Base-by-base conservation (phyloP, 352 stramenopile genomes). In the Peronospora farinosa region DNA sequence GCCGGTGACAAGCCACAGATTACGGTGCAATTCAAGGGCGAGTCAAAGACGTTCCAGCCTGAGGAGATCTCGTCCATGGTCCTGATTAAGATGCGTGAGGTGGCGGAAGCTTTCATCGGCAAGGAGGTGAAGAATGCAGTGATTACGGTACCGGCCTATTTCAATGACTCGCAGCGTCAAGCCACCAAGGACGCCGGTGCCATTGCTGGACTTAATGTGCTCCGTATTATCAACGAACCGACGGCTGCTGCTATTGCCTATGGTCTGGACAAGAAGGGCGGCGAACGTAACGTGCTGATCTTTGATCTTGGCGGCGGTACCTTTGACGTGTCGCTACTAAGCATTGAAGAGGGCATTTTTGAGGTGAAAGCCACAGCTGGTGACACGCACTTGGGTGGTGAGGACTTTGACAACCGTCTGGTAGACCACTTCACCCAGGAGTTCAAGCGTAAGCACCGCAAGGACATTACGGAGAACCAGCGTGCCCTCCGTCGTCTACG, bases 71-170 rank as follows among this genome's bases (percentile, higher is more conserved):
- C 69, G 28, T 70, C 78, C 15, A 84, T 86, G 70, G 70, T 92
- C 48, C 65, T 92, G 5, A 75, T 63, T 47, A 86, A 92, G 54
- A 81, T 90, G 73, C 66, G 67, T 16, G 66, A 84, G 52, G 56
- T 78, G 30, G 73, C 80, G 0, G 73, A 90, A 38, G 64, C 56
- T 7, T 92, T 69, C 60, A 66, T 88, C n/a, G 77, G 78, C 46
- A 68, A 82, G 52, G 36, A 68, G 10, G 64, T 84, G 1, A 72
- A 66, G 50, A 80, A 85, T 43, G 70, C 75, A n/a, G 91, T 97
- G 7, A 84, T 98, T 31, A 98, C 92, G n/a, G 93, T 98, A 25
- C 92, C 92, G n/a, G 92, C 93, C n/a, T 96, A 97, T 58, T 98
- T 98, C 65, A 97, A 98, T 64, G 86, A 97, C 66, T 89, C 76